Percentiles rank a stretch among this genome's conserved stretches.
Conservation (phyloP, 75 land plant genomes). For the Sequoia sempervirens region DNA sequence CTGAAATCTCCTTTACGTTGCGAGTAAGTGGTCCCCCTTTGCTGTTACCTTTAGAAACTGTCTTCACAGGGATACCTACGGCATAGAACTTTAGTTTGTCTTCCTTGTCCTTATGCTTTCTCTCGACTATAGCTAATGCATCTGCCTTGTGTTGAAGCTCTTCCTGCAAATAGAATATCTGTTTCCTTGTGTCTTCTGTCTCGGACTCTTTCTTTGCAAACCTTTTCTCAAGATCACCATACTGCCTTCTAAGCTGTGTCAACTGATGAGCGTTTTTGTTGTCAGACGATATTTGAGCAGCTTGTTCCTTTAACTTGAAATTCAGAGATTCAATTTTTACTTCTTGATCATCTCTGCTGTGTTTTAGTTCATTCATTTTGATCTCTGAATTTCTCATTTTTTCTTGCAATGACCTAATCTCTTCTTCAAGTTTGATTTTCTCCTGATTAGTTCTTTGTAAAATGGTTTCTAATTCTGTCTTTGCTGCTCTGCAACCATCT, state of each 20-base stretch:
- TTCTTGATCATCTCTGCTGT: constrained; percentile 36
- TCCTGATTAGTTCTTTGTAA: constrained; percentile 14
- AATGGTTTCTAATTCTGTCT: background rate
- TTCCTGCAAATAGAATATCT: constrained; percentile 30
- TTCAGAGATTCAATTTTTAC: constrained; percentile 14
- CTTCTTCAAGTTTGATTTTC: constrained; percentile 5
- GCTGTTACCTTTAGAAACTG: constrained; percentile 16
- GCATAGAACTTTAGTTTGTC: constrained; percentile 12
- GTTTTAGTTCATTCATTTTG: constrained; percentile 21
- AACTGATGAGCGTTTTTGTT: background rate
- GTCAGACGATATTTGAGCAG: constrained; percentile 1
- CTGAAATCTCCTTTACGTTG: constrained; percentile 43
- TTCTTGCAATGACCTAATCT: constrained; percentile 15
- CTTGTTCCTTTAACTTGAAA: constrained; percentile 22
- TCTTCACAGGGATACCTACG: constrained; percentile 15
- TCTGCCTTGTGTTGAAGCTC: constrained; percentile 52
- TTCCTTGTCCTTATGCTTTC: constrained; percentile 45
- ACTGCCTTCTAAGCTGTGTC: constrained; percentile 22
- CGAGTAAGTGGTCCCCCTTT: constrained; percentile 20
- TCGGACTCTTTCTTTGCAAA: constrained; percentile 42
- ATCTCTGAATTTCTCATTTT: constrained; percentile 24
- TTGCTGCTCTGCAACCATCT: constrained; percentile 17
- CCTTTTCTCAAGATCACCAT: constrained; percentile 26
- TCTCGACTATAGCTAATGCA: constrained; percentile 26
- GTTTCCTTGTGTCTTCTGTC: constrained; percentile 49